phyloP scores from a whole-genome alignment of 768 basidiomycete species.

The Amanita rimosa region DNA sequence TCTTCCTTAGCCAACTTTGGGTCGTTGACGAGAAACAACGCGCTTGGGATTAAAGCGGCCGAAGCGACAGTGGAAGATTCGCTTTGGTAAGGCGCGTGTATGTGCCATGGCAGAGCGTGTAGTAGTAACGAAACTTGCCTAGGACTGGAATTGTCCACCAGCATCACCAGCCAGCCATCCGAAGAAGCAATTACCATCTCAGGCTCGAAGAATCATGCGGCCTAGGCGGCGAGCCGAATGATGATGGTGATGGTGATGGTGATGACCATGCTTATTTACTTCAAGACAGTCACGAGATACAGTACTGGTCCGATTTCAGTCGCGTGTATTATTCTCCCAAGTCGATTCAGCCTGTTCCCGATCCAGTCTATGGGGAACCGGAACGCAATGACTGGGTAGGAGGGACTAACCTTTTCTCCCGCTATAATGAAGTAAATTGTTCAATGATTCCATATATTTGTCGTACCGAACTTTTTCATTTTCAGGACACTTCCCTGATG shows the following conservation, averaged over 20 bases:
- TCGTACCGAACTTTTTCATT: not conserved
- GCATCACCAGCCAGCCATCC: conserved; percentile 40
- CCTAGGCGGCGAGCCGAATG: not conserved
- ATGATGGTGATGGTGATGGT: conserved; percentile 3
- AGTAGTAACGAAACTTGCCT: not conserved
- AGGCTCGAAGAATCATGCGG: conserved; percentile 18
- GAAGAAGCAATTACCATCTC: conserved; percentile 44
- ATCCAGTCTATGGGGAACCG: conserved; percentile 43
- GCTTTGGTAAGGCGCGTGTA: conserved; percentile 10
- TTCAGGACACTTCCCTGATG: conserved; percentile 53
- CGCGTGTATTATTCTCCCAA: conserved; percentile 55
- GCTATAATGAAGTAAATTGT: conserved; percentile 40
- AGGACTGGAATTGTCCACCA: conserved; percentile 42
- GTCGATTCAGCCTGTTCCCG: conserved; percentile 53
- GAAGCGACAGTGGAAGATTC: conserved; percentile 6
- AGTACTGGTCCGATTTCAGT: conserved; percentile 64
- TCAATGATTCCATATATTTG: too few species aligned
- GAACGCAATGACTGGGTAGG: conserved; percentile 44
- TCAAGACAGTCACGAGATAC: conserved; percentile 22
- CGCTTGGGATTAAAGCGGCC: conserved; percentile 24
- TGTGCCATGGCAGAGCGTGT: not conserved
- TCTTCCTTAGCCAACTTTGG: conserved; percentile 58
- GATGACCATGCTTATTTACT: conserved; percentile 3
- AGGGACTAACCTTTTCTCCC: conserved; percentile 39
- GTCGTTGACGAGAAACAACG: conserved; percentile 31